phyloP scores from a whole-genome alignment of 345 rosid genomes.

The Raphanus sativus region DNA sequence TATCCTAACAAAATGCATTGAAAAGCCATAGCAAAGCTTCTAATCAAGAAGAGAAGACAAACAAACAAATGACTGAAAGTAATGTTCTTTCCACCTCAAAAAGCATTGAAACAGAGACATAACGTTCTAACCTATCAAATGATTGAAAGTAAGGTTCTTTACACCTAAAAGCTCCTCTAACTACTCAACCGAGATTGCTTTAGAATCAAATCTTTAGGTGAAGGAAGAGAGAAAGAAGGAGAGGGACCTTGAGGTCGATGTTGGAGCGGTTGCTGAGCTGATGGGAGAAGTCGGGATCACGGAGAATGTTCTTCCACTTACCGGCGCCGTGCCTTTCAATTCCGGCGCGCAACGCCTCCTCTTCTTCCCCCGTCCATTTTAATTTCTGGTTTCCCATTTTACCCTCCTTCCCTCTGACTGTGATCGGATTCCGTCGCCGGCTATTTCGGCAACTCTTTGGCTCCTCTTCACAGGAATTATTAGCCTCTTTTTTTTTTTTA shows the following conservation, averaged over 20 bases:
- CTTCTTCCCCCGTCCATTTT: constrained; percentile 81
- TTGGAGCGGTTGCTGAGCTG: constrained; percentile 69
- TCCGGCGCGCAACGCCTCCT: constrained; percentile 72
- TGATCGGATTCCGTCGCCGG: constrained; percentile 15
- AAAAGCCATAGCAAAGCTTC: too few relatives aligned
- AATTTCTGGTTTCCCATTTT: constrained; percentile 81
- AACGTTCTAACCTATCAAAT: background rate
- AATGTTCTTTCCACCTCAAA: too few relatives aligned
- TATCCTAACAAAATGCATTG: constrained; percentile 53
- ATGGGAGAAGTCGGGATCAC: constrained; percentile 68
- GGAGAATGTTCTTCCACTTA: constrained; percentile 85
- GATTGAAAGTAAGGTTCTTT: constrained; percentile 6
- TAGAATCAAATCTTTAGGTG: background rate
- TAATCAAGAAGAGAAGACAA: too few relatives aligned
- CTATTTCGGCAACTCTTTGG: background rate
- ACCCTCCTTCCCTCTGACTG: background rate
- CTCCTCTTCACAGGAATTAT: background rate
- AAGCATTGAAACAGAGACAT: background rate
- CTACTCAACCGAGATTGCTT: background rate
- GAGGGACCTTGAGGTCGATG: constrained; percentile 82
- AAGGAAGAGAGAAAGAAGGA: background rate
- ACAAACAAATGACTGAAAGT: too few relatives aligned
- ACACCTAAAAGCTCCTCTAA: background rate
- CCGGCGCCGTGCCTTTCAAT: constrained; percentile 71
- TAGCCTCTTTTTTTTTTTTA: background rate